Evolutionary conservation across 805 yeast species (phyloP).

Genomic region (Wickerhamiella sorbophila): DNA sequence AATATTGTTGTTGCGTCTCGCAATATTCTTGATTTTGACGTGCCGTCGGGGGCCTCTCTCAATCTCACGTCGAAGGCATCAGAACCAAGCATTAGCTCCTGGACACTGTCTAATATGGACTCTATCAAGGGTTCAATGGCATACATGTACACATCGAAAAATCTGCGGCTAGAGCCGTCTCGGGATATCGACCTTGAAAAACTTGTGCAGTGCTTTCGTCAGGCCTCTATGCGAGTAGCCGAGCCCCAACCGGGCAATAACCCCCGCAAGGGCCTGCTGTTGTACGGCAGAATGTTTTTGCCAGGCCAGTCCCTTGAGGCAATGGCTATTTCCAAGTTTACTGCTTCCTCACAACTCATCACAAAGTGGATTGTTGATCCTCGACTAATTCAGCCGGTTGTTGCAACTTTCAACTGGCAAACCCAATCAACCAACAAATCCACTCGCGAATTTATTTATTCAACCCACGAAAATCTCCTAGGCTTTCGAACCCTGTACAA

Average conservation of each 20-base stretch:
- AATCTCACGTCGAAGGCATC: slow-evolving; percentile 60
- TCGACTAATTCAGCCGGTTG: slow-evolving; percentile 37
- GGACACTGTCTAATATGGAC: slow-evolving; percentile 50
- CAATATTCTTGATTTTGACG: slow-evolving; percentile 51
- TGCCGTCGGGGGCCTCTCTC: slow-evolving; percentile 54
- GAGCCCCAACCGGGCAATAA: background rate
- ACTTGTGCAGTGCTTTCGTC: slow-evolving; percentile 16
- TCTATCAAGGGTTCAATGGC: slow-evolving; percentile 69
- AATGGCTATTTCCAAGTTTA: slow-evolving; percentile 34
- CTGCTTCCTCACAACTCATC: slow-evolving; percentile 46
- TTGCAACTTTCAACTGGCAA: slow-evolving; percentile 22
- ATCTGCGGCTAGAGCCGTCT: slow-evolving; percentile 34
- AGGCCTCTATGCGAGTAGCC: slow-evolving; percentile 1
- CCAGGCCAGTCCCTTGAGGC: slow-evolving; percentile 84
- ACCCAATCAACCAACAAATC: slow-evolving; percentile 1
- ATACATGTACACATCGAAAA: slow-evolving; percentile 57
- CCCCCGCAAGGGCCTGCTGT: slow-evolving; percentile 21
- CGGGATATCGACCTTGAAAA: slow-evolving; percentile 10
- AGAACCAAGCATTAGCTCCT: slow-evolving; percentile 53
- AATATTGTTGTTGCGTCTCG: slow-evolving; percentile 33
- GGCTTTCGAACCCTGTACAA: slow-evolving; percentile 74
- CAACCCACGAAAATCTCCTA: slow-evolving; percentile 67
- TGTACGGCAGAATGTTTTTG: slow-evolving; percentile 77
- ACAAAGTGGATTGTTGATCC: slow-evolving; percentile 65
- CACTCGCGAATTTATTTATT: slow-evolving; percentile 66